Percentiles rank a stretch among this genome's conserved stretches.
phyloP scores from a whole-genome alignment of 257 asterid species.

The Vinca minor region DNA sequence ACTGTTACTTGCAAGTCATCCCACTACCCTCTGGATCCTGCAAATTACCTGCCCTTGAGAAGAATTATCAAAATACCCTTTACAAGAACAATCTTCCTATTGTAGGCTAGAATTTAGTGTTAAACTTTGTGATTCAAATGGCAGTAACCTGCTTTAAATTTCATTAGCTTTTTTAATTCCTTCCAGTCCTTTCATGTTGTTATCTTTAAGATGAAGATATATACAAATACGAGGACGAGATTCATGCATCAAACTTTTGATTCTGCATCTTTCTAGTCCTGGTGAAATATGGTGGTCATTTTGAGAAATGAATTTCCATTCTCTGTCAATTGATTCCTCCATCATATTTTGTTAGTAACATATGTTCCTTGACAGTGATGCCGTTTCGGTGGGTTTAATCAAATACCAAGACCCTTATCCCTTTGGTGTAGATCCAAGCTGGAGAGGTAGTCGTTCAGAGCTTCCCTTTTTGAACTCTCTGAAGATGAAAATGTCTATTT shows the following conservation, averaged over 20 bases:
- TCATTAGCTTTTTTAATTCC: background rate
- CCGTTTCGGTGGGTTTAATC: slow-evolving; percentile 54
- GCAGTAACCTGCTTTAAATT: background rate
- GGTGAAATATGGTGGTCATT: background rate
- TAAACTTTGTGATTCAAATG: background rate
- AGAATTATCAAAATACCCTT: background rate
- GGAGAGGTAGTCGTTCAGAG: slow-evolving; percentile 96
- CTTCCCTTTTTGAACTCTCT: slow-evolving; percentile 89
- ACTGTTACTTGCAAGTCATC: background rate
- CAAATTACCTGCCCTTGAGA: background rate
- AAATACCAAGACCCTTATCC: slow-evolving; percentile 72
- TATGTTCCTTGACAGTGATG: slow-evolving; percentile 47
- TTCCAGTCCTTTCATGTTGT: background rate
- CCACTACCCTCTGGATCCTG: background rate
- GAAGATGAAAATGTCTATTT: slow-evolving; percentile 88
- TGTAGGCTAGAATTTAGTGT: background rate
- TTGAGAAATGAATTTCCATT: background rate
- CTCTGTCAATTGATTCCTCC: slow-evolving; percentile 3
- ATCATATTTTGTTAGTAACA: background rate
- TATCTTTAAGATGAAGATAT: too few relatives aligned
- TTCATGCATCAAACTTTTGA: background rate
- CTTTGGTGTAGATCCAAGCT: slow-evolving; percentile 93
- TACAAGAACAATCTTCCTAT: background rate
- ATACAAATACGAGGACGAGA: background rate
- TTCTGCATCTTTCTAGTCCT: background rate